phyloP scores from a whole-genome alignment of 495 filamentous ascomycete species.

The Astrothelium macrocarpum region DNA sequence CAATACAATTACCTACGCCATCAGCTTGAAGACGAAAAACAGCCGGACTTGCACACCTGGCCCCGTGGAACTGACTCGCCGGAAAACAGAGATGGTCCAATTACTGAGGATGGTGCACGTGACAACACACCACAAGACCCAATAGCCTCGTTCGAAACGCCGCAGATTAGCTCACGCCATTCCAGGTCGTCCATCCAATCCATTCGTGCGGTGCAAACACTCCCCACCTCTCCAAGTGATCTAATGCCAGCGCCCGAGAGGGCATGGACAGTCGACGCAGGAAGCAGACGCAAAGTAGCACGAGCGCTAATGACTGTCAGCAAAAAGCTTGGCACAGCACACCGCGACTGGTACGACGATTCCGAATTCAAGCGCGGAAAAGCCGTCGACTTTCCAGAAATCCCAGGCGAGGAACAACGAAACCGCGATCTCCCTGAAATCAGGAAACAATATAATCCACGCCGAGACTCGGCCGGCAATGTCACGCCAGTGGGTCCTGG shows the following conservation, averaged over 20 bases:
- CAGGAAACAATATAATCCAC: constrained; percentile 33
- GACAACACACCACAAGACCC: background rate
- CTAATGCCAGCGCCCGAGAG: constrained; percentile 11
- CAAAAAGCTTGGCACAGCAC: constrained; percentile 34
- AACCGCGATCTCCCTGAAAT: constrained; percentile 34
- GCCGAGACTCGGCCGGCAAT: constrained; percentile 19
- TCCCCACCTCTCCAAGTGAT: background rate
- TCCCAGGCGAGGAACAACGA: constrained; percentile 41
- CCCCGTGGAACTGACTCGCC: background rate
- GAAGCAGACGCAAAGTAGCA: constrained; percentile 36
- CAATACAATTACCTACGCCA: constrained; percentile 26
- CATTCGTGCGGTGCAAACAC: background rate
- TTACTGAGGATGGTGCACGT: background rate
- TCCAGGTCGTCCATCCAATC: background rate
- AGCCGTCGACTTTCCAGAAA: constrained; percentile 40
- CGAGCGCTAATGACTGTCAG: constrained; percentile 26
- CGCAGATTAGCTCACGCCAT: background rate
- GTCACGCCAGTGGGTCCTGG: constrained; percentile 8
- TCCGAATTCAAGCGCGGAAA: constrained; percentile 37
- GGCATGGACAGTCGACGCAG: constrained; percentile 18
- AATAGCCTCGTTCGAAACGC: background rate
- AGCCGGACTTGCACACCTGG: constrained; percentile 5
- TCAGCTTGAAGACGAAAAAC: constrained; percentile 12
- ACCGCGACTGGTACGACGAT: constrained; percentile 36
- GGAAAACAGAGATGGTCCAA: background rate